Evolutionary conservation across 1,284 basidiomycete species (phyloP), one percentile per base, ranked within the genome.

Genomic region (Kwoniella shivajii): DNA sequence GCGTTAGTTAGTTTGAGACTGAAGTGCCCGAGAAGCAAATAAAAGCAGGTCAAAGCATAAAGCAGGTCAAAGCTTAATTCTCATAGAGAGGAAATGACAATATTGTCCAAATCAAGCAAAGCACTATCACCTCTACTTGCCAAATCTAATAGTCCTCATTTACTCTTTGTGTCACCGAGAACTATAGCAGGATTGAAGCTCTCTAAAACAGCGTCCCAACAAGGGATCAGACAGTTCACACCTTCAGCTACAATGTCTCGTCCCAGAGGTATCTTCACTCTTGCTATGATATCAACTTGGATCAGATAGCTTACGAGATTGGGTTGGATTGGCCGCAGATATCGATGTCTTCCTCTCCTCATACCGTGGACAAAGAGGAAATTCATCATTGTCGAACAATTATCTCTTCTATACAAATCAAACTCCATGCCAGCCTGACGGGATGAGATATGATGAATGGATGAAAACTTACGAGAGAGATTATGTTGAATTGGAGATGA

Each of bases 371-470:
- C 51, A 53, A 38, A 10, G 33, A 3, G 45, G 42, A 11, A 36
- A 20, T 11, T 61, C 65, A 22, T 79, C 77, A 14, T 79, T 75
- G 29, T 22, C 27, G 16, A 38, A 22, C 2, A 90, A 89, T 68
- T 72, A 84, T 38, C 72, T 81, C 42, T 90, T 90, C 74, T 88
- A 89, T 72, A 80, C 78, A 29, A 86, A 87, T 70, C 77, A 69
- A 42, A 62, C 79, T 36, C 80, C 80, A 41, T 88, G 85, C 68
- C 78, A 78, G 26, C 88, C 88, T 29, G 87, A 88, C 72, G 77
- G 82, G 53, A 66, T 84, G 37, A 75, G 81, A 38, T 84, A 88
- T 61, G 84, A 86, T 42, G 84, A 88, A 59, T 81, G 88, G 36
- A 84, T 87, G 67, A 75, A 82, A 43, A 75, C 79, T 84, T 86